These are phyloP conservation scores for Coemansia sp. DNA, from an alignment of 192 early-diverging fungal species.

Conservation along the genomic window DNA sequence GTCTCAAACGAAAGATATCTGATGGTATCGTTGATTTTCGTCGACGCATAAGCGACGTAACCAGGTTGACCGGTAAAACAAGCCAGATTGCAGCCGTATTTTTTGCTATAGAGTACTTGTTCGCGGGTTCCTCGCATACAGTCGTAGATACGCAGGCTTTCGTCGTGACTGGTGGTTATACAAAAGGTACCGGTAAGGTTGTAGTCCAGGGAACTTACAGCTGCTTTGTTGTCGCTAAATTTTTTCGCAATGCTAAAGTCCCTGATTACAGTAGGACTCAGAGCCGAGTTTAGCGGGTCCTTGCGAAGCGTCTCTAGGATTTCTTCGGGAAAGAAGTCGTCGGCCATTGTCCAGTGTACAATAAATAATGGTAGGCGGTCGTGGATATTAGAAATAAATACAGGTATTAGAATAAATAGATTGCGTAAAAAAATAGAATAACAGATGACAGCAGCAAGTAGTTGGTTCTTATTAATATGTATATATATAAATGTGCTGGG, in stretches of 20 bases:
- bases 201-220: slow-evolving; percentile 82
- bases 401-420: too few relatives aligned
- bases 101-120: slow-evolving; percentile 84
- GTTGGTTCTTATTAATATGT: too few relatives aligned
- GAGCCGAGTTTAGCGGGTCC: slow-evolving; percentile 31
- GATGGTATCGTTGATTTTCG: slow-evolving; percentile 92
- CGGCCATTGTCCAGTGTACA: not conserved
- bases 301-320: slow-evolving; percentile 23
- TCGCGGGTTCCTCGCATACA: slow-evolving; percentile 70
- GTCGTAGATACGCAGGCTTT: slow-evolving; percentile 85
- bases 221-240: slow-evolving; percentile 72
- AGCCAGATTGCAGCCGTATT: slow-evolving; percentile 89
- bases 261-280: slow-evolving; percentile 17
- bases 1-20: slow-evolving; percentile 93
- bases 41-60: slow-evolving; percentile 87
- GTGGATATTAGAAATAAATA: too few relatives aligned
- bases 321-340: slow-evolving; percentile 12
- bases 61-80: slow-evolving; percentile 81
- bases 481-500: too few relatives aligned
- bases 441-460: too few relatives aligned
- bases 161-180: slow-evolving; percentile 81
- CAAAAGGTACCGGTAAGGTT: slow-evolving; percentile 72
- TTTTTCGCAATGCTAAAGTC: slow-evolving; percentile 61
- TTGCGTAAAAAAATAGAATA: too few relatives aligned
- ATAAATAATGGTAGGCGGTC: too few relatives aligned